phyloP scores from a whole-genome alignment of 148 eudicot genomes.

The Fagopyrum esculentum region DNA sequence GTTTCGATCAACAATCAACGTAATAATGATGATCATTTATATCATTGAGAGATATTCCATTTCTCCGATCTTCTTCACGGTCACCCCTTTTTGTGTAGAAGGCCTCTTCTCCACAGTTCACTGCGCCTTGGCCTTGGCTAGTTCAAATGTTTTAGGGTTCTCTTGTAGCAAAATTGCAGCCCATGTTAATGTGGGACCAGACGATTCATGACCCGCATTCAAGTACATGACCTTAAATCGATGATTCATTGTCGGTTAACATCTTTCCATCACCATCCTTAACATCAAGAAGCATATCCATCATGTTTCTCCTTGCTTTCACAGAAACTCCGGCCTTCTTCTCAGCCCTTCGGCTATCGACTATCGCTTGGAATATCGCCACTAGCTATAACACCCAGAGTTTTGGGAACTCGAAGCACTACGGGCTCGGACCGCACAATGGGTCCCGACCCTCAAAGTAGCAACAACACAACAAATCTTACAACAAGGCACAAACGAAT shows the following conservation, averaged over 20 bases:
- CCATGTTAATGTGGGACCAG: constrained; percentile 46
- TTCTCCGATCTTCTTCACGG: too few relatives aligned
- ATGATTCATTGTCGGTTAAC: constrained; percentile 42
- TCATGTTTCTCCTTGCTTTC: constrained; percentile 31
- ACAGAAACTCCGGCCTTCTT: constrained; percentile 12
- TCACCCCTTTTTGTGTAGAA: not conserved
- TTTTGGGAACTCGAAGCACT: too few relatives aligned
- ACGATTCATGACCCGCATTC: constrained; percentile 50
- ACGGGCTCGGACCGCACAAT: too few relatives aligned
- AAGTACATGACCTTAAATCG: constrained; percentile 30
- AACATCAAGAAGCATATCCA: constrained; percentile 31
- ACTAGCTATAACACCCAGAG: constrained; percentile 13
- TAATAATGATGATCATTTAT: too few relatives aligned
- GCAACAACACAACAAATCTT: too few relatives aligned
- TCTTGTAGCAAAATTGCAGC: constrained; percentile 31
- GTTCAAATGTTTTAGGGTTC: constrained; percentile 31
- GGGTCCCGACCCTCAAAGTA: too few relatives aligned
- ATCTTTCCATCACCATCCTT: constrained; percentile 33
- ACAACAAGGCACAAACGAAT: too few relatives aligned
- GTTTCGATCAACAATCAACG: too few relatives aligned
- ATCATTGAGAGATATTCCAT: too few relatives aligned
- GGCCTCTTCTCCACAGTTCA: constrained; percentile 26
- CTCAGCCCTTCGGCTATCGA: constrained; percentile 18
- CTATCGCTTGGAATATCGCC: constrained; percentile 21
- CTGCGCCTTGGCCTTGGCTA: constrained; percentile 45